These are phyloP conservation scores for Trichoderma koningiopsis DNA, from an alignment of 2,329 filamentous ascomycete species.

Conservation along the genomic window DNA sequence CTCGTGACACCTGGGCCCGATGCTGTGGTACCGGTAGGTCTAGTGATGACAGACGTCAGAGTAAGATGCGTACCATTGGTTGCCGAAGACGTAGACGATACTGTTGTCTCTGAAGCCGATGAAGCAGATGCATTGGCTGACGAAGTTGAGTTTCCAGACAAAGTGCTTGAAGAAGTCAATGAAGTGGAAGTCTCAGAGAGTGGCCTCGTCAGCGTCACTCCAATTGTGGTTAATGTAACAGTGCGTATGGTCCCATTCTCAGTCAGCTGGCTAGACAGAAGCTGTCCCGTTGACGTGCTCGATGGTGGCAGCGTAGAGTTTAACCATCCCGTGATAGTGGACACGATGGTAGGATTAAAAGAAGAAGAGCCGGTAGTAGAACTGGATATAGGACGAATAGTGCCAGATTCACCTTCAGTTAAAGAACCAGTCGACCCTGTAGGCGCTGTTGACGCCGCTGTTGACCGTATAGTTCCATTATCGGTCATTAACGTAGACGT, in stretches of 20 bases:
- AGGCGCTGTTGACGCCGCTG: neutral
- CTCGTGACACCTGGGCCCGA: conserved; percentile 9
- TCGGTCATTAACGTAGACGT: neutral
- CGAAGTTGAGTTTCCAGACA: neutral
- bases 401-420: conserved; percentile 4
- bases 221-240: neutral
- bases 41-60: conserved; percentile 10
- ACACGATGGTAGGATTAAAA: neutral
- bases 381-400: conserved; percentile 4
- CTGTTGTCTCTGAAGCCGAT: neutral
- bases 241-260: neutral
- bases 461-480: neutral
- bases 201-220: neutral
- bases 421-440: neutral
- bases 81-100: neutral
- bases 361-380: neutral
- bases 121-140: neutral
- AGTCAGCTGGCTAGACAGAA: neutral
- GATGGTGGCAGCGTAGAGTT: neutral
- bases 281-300: neutral
- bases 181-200: neutral
- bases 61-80: neutral
- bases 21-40: neutral
- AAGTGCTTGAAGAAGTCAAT: neutral
- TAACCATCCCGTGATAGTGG: neutral